Percentiles rank a stretch among this genome's conserved stretches.
phyloP scores from a whole-genome alignment of 805 yeast species.

The Candida loeiensis region DNA sequence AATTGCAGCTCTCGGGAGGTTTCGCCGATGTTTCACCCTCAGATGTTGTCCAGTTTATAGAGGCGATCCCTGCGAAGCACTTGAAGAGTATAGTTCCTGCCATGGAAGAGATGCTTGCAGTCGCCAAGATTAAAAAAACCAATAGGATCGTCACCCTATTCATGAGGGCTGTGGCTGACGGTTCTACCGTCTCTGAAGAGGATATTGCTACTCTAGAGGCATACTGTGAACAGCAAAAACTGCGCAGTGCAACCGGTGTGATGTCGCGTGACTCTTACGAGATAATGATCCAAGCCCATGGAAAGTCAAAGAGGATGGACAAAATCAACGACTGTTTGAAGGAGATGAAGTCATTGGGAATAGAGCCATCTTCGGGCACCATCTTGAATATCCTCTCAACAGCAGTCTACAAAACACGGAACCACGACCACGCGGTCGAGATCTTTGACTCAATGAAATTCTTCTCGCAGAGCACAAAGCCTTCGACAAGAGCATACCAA shows the following conservation, averaged over 20 bases:
- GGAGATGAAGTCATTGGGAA: conserved; percentile 34
- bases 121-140: conserved; percentile 29
- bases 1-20: conserved; percentile 34
- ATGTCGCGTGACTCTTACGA: conserved; percentile 42
- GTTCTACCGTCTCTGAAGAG: conserved; percentile 18
- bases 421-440: conserved; percentile 60
- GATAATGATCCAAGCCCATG: conserved; percentile 43
- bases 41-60: conserved; percentile 37
- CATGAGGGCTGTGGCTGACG: conserved; percentile 32
- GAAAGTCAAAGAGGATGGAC: conserved; percentile 35
- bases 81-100: conserved; percentile 30
- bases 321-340: conserved; percentile 36
- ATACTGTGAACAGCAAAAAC: conserved; percentile 24
- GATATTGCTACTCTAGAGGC: conserved; percentile 29
- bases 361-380: conserved; percentile 43
- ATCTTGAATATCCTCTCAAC: conserved; percentile 60
- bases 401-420: conserved; percentile 48
- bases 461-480: conserved; percentile 59
- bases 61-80: conserved; percentile 39
- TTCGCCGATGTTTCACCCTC: conserved; percentile 25
- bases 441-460: conserved; percentile 86
- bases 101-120: conserved; percentile 34
- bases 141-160: conserved; percentile 34
- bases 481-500: conserved; percentile 65
- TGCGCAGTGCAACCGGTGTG: conserved; percentile 18